A percentile compares a stretch with the other conserved stretches of the same genome.
Evolutionary conservation across 352 stramenopile genomes (phyloP).

Genomic region (Phytophthora citricola): DNA sequence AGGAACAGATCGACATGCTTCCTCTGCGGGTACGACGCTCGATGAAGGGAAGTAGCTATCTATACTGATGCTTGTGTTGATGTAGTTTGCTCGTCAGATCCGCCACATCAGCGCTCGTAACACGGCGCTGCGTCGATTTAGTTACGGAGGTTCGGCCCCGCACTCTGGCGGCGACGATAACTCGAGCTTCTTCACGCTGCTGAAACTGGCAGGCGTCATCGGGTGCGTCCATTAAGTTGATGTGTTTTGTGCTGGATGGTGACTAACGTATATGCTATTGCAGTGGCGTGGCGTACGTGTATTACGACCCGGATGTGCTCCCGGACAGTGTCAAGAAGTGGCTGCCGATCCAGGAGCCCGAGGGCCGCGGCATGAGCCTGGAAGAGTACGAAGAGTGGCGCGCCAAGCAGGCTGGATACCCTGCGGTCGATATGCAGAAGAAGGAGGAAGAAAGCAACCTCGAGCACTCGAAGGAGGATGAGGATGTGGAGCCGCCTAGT

Average conservation of each 20-base stretch:
- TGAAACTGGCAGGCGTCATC: slow-evolving; percentile 66
- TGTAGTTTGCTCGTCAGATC: slow-evolving; percentile 39
- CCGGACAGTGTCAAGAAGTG: slow-evolving; percentile 76
- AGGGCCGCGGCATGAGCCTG: slow-evolving; percentile 86
- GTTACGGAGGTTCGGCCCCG: slow-evolving; percentile 65
- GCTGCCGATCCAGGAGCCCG: slow-evolving; percentile 81
- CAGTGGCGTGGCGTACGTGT: slow-evolving; percentile 82
- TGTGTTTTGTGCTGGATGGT: not conserved
- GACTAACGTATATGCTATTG: slow-evolving; percentile 11
- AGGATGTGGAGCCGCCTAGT: slow-evolving; percentile 42
- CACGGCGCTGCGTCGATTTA: slow-evolving; percentile 57
- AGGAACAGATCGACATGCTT: slow-evolving; percentile 27
- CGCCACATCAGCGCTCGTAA: slow-evolving; percentile 46
- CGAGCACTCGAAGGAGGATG: slow-evolving; percentile 43
- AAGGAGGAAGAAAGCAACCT: slow-evolving; percentile 43
- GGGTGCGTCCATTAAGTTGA: slow-evolving; percentile 40
- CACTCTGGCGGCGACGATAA: slow-evolving; percentile 74
- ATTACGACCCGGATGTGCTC: slow-evolving; percentile 87
- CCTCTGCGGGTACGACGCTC: slow-evolving; percentile 17
- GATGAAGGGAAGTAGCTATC: not conserved
- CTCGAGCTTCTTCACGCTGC: slow-evolving; percentile 82
- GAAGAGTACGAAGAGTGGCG: slow-evolving; percentile 90
- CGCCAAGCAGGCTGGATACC: slow-evolving; percentile 68
- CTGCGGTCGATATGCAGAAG: slow-evolving; percentile 32
- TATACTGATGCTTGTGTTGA: not conserved